A percentile compares a stretch with the other conserved stretches of the same genome.
These are phyloP conservation scores for Lachancea lanzarotensis DNA, from an alignment of 805 yeast species.

Conservation along the genomic window DNA sequence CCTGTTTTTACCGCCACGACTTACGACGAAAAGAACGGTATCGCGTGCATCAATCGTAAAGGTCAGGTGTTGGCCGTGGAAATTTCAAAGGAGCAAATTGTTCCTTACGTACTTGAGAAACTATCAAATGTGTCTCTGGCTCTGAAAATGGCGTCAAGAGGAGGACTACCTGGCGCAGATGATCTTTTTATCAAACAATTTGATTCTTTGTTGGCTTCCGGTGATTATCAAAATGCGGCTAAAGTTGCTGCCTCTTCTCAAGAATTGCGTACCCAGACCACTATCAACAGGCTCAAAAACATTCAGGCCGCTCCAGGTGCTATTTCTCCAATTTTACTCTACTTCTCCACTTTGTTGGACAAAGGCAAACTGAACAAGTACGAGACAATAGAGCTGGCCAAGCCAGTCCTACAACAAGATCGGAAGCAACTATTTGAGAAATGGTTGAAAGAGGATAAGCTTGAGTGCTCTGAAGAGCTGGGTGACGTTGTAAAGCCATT, in stretches of 20 bases:
- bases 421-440: slow-evolving; percentile 90
- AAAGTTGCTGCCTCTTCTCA: slow-evolving; percentile 94
- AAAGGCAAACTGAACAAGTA: slow-evolving; percentile 86
- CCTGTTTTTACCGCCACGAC: slow-evolving; percentile 86
- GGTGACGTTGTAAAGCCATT: slow-evolving; percentile 93
- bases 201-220: slow-evolving; percentile 72
- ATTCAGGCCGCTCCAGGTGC: slow-evolving; percentile 91
- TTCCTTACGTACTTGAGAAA: slow-evolving; percentile 83
- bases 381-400: slow-evolving; percentile 91
- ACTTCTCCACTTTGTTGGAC: slow-evolving; percentile 85
- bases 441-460: slow-evolving; percentile 92
- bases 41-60: slow-evolving; percentile 85
- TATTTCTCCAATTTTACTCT: slow-evolving; percentile 88
- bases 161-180: slow-evolving; percentile 97
- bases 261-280: slow-evolving; percentile 87
- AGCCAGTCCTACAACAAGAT: slow-evolving; percentile 92
- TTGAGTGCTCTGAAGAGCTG: slow-evolving; percentile 91
- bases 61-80: slow-evolving; percentile 95
- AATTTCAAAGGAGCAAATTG: slow-evolving; percentile 72
- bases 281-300: slow-evolving; percentile 85
- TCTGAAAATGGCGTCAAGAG: slow-evolving; percentile 82
- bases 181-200: slow-evolving; percentile 85
- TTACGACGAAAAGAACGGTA: slow-evolving; percentile 70
- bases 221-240: slow-evolving; percentile 89
- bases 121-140: slow-evolving; percentile 84